A percentile compares a stretch with the other conserved stretches of the same genome.
phyloP scores from a whole-genome alignment of 2,329 filamentous ascomycete genomes.

The Fonsecaea pugnacius region DNA sequence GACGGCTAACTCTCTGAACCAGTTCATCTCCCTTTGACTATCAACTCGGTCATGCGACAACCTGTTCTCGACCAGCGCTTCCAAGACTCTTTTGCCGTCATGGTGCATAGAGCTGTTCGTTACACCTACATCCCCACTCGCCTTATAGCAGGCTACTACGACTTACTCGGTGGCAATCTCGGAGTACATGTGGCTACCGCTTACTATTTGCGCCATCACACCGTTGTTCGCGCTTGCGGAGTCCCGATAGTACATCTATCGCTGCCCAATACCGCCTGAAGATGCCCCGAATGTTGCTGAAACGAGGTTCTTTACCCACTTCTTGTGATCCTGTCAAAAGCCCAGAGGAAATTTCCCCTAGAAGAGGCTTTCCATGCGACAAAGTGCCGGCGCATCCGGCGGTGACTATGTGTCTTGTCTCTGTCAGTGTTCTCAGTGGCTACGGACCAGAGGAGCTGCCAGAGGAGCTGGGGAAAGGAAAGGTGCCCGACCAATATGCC shows the following conservation, averaged over 20 bases:
- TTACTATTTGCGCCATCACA: not conserved
- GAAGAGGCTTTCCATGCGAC: not conserved
- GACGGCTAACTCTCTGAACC: not conserved
- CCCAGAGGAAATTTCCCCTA: not conserved
- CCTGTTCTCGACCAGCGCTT: not conserved
- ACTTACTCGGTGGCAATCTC: not conserved
- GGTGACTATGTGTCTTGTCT: not conserved
- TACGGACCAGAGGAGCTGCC: not conserved
- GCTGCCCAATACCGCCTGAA: not conserved
- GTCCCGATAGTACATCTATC: not conserved
- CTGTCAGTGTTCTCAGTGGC: constrained; percentile 1
- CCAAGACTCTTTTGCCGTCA: not conserved
- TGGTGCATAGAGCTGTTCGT: not conserved
- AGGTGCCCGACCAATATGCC: constrained; percentile 19
- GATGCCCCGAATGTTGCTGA: not conserved
- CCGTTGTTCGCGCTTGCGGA: not conserved
- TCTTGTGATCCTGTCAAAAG: not conserved
- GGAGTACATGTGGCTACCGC: not conserved
- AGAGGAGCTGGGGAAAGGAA: not conserved
- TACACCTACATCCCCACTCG: not conserved
- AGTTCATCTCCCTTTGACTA: not conserved
- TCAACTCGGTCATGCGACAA: not conserved
- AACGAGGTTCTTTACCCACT: not conserved
- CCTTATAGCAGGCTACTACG: not conserved
- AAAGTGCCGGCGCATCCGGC: not conserved